These are phyloP conservation scores for Crithidia brevicula DNA, from an alignment of 208 protist genomes.

Conservation along the genomic window DNA sequence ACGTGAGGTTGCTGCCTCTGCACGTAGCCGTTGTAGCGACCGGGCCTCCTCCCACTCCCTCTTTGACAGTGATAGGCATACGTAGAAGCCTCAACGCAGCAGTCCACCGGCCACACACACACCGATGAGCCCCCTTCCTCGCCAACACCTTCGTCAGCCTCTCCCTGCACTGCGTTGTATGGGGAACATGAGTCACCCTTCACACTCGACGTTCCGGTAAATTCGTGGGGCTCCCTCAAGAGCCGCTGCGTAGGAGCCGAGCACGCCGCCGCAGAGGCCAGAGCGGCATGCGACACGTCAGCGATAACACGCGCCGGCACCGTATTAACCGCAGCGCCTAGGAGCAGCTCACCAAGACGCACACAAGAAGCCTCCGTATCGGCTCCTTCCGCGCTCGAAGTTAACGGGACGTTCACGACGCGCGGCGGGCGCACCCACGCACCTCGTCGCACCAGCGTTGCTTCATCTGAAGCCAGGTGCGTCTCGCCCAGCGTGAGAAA, in stretches of 20 bases:
- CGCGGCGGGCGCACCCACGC: constrained; percentile 14
- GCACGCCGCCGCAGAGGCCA: not conserved
- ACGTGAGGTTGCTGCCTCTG: not conserved
- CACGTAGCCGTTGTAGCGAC: too few relatives aligned
- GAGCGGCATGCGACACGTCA: not conserved
- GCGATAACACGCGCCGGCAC: constrained; percentile 5
- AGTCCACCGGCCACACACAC: constrained; percentile 22
- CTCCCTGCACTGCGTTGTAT: not conserved
- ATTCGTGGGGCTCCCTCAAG: not conserved
- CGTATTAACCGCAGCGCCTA: constrained; percentile 13
- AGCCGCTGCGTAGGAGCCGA: constrained; percentile 10
- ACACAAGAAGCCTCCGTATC: too few relatives aligned
- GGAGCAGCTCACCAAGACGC: constrained; percentile 31
- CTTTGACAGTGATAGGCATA: too few relatives aligned
- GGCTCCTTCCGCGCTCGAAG: too few relatives aligned
- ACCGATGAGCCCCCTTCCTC: not conserved
- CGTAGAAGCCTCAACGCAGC: not conserved
- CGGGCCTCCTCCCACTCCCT: too few relatives aligned
- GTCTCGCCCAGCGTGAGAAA: constrained; percentile 24
- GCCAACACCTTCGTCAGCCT: not conserved
- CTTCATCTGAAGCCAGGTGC: constrained; percentile 24
- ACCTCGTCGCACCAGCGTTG: constrained; percentile 27
- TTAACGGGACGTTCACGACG: not conserved
- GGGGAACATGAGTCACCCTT: not conserved
- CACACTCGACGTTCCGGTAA: too few relatives aligned